A percentile compares a stretch with the other conserved stretches of the same genome.
These are phyloP conservation scores for Sphagnurus paluster DNA, from an alignment of 1,284 basidiomycete genomes.

Conservation along the genomic window DNA sequence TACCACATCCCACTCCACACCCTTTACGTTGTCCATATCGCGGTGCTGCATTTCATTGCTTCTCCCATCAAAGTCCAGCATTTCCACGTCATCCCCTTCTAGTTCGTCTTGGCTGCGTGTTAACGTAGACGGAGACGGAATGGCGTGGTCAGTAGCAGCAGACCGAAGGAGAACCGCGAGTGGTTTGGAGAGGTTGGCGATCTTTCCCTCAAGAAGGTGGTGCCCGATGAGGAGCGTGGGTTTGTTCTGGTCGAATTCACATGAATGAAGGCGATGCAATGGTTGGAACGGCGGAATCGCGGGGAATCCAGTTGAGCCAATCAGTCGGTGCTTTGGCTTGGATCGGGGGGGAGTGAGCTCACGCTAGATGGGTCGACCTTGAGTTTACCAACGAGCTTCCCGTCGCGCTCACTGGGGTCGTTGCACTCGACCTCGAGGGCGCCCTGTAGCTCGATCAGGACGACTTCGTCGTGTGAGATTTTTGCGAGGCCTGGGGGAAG, in stretches of 20 bases:
- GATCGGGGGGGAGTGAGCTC: conserved; percentile 22
- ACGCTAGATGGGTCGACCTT: conserved; percentile 51
- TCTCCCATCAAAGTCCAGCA: conserved; percentile 8
- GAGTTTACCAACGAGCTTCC: conserved; percentile 64
- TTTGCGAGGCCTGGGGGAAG: conserved; percentile 61
- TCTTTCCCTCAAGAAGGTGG: conserved; percentile 87
- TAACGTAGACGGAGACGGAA: background rate
- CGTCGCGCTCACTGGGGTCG: conserved; percentile 45
- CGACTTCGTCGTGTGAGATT: conserved; percentile 67
- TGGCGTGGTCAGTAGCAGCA: conserved; percentile 5
- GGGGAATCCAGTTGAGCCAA: conserved; percentile 2
- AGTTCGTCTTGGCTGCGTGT: background rate
- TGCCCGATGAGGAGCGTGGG: conserved; percentile 83
- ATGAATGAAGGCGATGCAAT: background rate
- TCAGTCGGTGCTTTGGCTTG: background rate
- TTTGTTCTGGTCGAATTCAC: conserved; percentile 54
- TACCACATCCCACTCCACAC: conserved; percentile 35
- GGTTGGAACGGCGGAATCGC: conserved; percentile 1
- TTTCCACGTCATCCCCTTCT: conserved; percentile 14
- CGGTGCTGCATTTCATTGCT: background rate
- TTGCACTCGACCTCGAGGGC: conserved; percentile 61
- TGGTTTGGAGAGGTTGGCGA: conserved; percentile 75
- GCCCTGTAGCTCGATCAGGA: conserved; percentile 78
- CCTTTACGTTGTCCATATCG: too few species aligned
- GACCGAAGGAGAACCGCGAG: conserved; percentile 65